Conservation (phyloP, 371 early-diverging fungal genomes). For the Fennellomyces sp. region DNA sequence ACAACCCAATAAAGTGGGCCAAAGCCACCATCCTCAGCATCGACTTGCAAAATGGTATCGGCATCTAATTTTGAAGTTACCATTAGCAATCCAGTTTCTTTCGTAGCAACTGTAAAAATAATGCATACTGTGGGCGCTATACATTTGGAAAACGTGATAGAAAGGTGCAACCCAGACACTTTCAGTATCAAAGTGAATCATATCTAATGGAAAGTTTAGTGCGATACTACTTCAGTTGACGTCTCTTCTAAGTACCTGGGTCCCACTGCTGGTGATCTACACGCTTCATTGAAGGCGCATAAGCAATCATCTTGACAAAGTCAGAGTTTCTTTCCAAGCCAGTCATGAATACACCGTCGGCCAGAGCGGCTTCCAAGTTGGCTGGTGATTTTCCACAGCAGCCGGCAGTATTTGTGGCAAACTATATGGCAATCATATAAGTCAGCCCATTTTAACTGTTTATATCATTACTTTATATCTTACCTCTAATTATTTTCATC, state of each 20-base stretch:
- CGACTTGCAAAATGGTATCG: conserved; percentile 28
- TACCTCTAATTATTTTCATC: too few species aligned
- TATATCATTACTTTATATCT: too few species aligned
- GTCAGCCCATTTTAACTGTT: conserved; percentile 4
- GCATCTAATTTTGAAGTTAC: background rate
- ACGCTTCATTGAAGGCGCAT: conserved; percentile 21
- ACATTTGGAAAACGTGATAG: conserved; percentile 28
- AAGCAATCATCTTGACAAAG: conserved; percentile 26
- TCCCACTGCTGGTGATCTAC: conserved; percentile 26
- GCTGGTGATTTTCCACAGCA: conserved; percentile 21
- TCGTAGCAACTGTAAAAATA: background rate
- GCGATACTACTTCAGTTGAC: too few species aligned
- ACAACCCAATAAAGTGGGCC: conserved; percentile 38
- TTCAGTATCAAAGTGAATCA: conserved; percentile 27
- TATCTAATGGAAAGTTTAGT: conserved; percentile 7
- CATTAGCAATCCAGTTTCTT: background rate
- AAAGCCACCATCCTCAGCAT: conserved; percentile 18
- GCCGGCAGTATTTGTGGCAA: conserved; percentile 21
- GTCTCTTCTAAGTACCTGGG: conserved; percentile 12
- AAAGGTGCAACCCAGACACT: conserved; percentile 20
- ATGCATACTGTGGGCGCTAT: conserved; percentile 5
- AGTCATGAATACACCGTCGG: conserved; percentile 20
- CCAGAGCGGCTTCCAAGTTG: conserved; percentile 21
- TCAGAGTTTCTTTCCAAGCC: conserved; percentile 29
- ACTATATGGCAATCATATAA: conserved; percentile 12